phyloP scores from a whole-genome alignment of 495 filamentous ascomycete genomes.

The Thozetella sp. region DNA sequence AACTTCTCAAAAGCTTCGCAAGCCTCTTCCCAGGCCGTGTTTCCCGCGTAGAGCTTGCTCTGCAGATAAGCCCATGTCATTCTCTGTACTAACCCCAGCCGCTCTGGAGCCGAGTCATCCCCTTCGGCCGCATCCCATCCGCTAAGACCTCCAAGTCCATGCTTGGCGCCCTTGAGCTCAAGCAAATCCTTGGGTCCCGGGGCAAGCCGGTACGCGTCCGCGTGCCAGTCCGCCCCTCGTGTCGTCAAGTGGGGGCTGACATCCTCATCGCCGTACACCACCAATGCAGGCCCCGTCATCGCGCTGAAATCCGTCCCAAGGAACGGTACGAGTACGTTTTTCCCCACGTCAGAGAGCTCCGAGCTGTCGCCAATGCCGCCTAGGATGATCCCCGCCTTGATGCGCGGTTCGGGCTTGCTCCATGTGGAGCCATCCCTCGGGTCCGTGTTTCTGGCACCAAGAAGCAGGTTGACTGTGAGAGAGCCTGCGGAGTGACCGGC shows the following conservation, averaged over 20 bases:
- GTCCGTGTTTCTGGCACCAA: conserved; percentile 35
- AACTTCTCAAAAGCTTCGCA: conserved; percentile 26
- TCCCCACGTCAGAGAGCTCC: conserved; percentile 23
- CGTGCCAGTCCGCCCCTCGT: conserved; percentile 41
- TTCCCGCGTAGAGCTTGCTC: conserved; percentile 34
- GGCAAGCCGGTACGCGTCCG: conserved; percentile 34
- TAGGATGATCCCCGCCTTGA: conserved; percentile 41
- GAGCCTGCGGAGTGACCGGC: conserved; percentile 43
- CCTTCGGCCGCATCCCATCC: conserved; percentile 41
- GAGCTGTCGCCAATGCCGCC: conserved; percentile 28
- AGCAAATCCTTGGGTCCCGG: conserved; percentile 38
- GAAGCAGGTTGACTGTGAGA: conserved; percentile 30
- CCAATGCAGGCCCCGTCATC: conserved; percentile 36
- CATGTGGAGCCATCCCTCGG: conserved; percentile 17
- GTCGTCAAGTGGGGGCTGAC: conserved; percentile 31
- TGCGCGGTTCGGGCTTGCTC: conserved; percentile 22
- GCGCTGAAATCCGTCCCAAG: conserved; percentile 32
- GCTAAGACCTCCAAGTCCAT: conserved; percentile 40
- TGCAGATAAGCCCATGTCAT: conserved; percentile 41
- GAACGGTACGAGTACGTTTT: conserved; percentile 23
- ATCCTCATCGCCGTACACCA: conserved; percentile 41
- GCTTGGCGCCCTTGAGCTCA: conserved; percentile 30
- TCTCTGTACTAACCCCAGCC: conserved; percentile 34
- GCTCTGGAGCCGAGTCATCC: conserved; percentile 38
- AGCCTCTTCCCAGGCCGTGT: conserved; percentile 32